Evolutionary conservation across 163 green algal species (phyloP), one percentile per base, ranked within the genome.

Genomic region (Scenedesmus sp.): DNA sequence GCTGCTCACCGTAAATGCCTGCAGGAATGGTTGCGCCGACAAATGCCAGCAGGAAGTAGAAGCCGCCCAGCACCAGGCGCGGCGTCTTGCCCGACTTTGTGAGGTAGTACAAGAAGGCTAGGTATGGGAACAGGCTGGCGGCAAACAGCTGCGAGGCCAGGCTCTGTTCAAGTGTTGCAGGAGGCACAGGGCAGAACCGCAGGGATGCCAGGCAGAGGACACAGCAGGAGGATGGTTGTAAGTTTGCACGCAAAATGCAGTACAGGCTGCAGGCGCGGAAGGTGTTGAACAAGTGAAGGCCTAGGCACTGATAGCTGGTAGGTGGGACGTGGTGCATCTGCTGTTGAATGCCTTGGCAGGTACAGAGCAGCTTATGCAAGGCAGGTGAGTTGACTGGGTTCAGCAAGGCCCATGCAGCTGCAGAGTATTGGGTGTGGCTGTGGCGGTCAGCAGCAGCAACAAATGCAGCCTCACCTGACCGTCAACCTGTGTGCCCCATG

Each of bases 1-100:
- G 22, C 2, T 9, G 3, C 94, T 87, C 88, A 98, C 96, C 97
- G 78, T 97, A 97, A 44, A 99, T 98, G 35, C 98, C 98, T n/a
- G 98, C 98, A 18, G 97, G 97, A 46, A 99, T 99, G 18, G 98
- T 99, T 3, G 94, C 98, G 49, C 95, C 97, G 0, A 99, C 98
- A 93, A 99, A 99, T 0, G 96, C 97, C 6, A 99, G 94, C 16
- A 99, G 94, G 94, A 99, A 99, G 93, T 98, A 98, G 88, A 99
- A 99, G 22, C 98, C 98, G 89, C 98, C 97, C 0, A 99, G 88
- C 10, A 93, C 95, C 7, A 98, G 81, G 24, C 91, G 93, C 5
- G 97, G 96, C 46, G 96, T 93, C 90, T 97, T 95, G 61, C 94
- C 96, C 0, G 94, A 97, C 18, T 93, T 92, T 0, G 94, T 96